Conservation (phyloP, 306 rosid species). For the Abrus pulchellus region DNA sequence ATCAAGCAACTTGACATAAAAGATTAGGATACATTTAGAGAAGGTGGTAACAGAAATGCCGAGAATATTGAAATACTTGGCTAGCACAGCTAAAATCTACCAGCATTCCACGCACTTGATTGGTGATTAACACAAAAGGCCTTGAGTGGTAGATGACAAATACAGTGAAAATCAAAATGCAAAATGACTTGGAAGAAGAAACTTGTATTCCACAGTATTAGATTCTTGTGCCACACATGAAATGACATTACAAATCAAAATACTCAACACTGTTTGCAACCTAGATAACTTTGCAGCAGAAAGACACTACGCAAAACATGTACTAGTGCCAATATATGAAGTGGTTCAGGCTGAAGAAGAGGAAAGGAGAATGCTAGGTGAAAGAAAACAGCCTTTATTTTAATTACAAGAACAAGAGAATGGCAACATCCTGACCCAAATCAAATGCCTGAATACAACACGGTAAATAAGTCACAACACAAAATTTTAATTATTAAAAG, state of each 20-base stretch:
- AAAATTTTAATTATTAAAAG: background rate
- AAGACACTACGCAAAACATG: conserved; percentile 6
- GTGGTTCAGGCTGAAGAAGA: background rate
- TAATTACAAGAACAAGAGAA: background rate
- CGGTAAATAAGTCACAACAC: background rate
- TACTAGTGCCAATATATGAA: background rate
- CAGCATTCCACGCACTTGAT: background rate
- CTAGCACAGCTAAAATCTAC: background rate
- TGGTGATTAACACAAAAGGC: conserved; percentile 27
- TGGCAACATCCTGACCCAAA: background rate
- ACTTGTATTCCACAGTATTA: background rate
- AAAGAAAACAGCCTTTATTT: background rate
- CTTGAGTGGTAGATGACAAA: background rate
- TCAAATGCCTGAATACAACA: background rate
- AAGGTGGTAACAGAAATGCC: conserved; percentile 16
- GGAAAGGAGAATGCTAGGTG: background rate
- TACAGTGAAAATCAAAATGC: background rate
- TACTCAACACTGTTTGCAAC: background rate
- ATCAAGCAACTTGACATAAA: conserved; percentile 42
- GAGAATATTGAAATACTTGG: conserved; percentile 1
- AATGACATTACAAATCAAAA: conserved; percentile 7
- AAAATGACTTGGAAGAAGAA: background rate
- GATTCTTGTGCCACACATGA: background rate
- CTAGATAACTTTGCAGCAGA: background rate
- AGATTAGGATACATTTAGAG: conserved; percentile 15